These are phyloP conservation scores for Beauveria sp. DNA, from an alignment of 2,329 filamentous ascomycete species.

Conservation along the genomic window DNA sequence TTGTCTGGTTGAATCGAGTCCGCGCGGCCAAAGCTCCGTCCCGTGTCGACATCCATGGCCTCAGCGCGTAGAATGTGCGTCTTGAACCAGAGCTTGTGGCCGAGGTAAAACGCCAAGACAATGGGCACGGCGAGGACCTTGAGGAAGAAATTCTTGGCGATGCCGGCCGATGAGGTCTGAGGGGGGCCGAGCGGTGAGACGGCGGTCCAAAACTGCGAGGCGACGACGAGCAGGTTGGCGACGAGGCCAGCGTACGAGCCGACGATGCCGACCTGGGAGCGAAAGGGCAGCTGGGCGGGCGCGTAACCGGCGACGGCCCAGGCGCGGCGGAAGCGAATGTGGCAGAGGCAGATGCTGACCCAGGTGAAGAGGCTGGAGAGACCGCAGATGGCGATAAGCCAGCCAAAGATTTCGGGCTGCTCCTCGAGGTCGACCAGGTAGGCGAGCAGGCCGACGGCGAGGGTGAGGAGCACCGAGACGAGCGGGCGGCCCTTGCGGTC, in stretches of 20 bases:
- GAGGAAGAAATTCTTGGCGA: constrained; percentile 55
- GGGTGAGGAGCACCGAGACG: constrained; percentile 31
- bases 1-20: constrained; percentile 21
- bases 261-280: constrained; percentile 61
- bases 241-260: constrained; percentile 68
- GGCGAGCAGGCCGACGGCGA: constrained; percentile 36
- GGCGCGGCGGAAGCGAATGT: constrained; percentile 67
- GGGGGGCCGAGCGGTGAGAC: constrained; percentile 22
- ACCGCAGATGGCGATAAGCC: constrained; percentile 55
- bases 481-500: constrained; percentile 43
- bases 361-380: constrained; percentile 57
- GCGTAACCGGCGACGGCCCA: constrained; percentile 39
- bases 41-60: constrained; percentile 72
- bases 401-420: constrained; percentile 48
- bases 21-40: constrained; percentile 36
- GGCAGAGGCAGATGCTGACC: constrained; percentile 68
- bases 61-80: constrained; percentile 53
- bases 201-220: constrained; percentile 70
- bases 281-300: constrained; percentile 65
- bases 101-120: constrained; percentile 52
- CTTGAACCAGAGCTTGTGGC: constrained; percentile 59
- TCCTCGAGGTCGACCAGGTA: constrained; percentile 34
- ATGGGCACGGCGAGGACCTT: constrained; percentile 55
- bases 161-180: constrained; percentile 11
- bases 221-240: constrained; percentile 62